Evolutionary conservation across 2,329 filamentous ascomycete species (phyloP).

Genomic region (Aspergillus clavatus): DNA sequence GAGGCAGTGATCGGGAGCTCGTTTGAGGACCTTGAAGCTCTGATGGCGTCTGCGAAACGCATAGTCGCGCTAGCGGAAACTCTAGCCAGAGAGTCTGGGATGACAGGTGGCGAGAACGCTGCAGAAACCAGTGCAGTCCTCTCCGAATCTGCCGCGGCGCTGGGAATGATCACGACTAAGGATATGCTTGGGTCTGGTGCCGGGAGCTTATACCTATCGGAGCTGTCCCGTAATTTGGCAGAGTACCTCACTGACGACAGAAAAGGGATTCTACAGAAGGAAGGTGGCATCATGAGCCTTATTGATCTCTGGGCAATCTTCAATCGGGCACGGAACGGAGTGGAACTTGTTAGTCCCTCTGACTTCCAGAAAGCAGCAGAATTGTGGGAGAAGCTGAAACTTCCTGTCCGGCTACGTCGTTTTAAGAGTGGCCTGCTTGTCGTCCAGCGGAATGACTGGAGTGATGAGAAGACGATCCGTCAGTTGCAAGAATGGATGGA

Average conservation of each 20-base stretch:
- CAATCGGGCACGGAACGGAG: slow-evolving; percentile 85
- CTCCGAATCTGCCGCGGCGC: slow-evolving; percentile 74
- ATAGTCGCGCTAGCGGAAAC: slow-evolving; percentile 88
- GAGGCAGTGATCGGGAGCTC: slow-evolving; percentile 87
- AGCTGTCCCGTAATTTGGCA: slow-evolving; percentile 76
- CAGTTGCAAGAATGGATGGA: slow-evolving; percentile 72
- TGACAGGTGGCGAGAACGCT: slow-evolving; percentile 53
- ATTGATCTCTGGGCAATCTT: slow-evolving; percentile 94
- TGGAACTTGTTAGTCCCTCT: slow-evolving; percentile 84
- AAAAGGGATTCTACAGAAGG: slow-evolving; percentile 68
- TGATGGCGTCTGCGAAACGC: slow-evolving; percentile 97
- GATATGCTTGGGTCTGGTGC: slow-evolving; percentile 82
- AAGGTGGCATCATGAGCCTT: slow-evolving; percentile 82
- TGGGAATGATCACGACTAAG: slow-evolving; percentile 89
- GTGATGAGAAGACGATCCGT: slow-evolving; percentile 81
- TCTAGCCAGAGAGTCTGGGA: slow-evolving; percentile 65
- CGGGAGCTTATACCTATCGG: slow-evolving; percentile 83
- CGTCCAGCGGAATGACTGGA: slow-evolving; percentile 81
- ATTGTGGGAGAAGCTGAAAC: slow-evolving; percentile 79
- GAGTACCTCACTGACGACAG: slow-evolving; percentile 86
- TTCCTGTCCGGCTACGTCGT: slow-evolving; percentile 79
- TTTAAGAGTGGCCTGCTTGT: slow-evolving; percentile 95
- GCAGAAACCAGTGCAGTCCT: slow-evolving; percentile 70
- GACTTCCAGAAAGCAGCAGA: slow-evolving; percentile 88
- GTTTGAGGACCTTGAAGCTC: slow-evolving; percentile 90